Evolutionary conservation across 164 flowering plant species (phyloP).

Genomic region (Amborella trichopoda): DNA sequence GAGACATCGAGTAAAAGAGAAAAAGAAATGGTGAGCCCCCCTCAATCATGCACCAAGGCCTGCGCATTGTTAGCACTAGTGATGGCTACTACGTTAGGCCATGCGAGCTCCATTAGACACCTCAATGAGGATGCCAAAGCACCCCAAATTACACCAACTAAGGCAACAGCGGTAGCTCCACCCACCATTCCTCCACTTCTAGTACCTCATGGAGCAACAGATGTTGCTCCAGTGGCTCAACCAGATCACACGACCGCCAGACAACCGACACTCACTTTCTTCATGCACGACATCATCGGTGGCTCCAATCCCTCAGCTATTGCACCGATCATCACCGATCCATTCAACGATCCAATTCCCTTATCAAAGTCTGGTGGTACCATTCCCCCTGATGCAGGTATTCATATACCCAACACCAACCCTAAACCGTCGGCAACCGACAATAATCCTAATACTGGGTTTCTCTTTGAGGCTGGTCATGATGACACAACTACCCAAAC

Average conservation of each 20-base stretch:
- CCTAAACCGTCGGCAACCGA: conserved; percentile 21
- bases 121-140: no score
- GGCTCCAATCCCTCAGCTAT: conserved; percentile 57
- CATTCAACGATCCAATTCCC: conserved; percentile 48
- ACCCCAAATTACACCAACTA: no score
- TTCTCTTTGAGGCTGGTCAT: conserved; percentile 19
- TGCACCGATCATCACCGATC: conserved; percentile 46
- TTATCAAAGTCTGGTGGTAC: conserved; percentile 66
- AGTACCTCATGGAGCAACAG: no score
- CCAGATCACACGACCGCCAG: conserved; percentile 9
- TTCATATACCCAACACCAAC: conserved; percentile 36
- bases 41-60: no score
- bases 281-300: conserved; percentile 69
- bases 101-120: conserved; percentile 29
- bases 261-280: conserved; percentile 29
- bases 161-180: background rate
- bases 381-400: conserved; percentile 37
- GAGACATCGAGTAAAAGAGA: no score
- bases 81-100: no score
- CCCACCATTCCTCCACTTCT: no score
- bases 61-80: conserved; percentile 15
- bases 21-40: no score
- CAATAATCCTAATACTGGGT: conserved; percentile 16
- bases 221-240: conserved; percentile 5
- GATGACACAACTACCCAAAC: conserved; percentile 8